Evolutionary conservation across 164 flowering plant species (phyloP), one percentile per base, ranked within the genome.

Genomic region (Houttuynia cordata): DNA sequence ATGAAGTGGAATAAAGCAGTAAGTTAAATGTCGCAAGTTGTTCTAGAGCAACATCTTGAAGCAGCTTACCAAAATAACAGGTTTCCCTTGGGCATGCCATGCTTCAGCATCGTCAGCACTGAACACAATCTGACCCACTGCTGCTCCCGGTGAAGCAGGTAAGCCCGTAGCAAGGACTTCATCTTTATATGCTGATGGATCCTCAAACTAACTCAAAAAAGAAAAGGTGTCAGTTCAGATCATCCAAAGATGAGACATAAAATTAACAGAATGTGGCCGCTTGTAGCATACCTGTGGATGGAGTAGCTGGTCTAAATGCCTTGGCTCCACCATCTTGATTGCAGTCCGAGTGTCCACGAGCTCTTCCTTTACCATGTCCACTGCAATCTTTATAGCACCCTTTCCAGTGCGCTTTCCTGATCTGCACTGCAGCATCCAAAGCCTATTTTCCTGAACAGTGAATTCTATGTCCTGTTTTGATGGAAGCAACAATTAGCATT

Each of bases 101-200:
- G 70, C 73, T 83, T 94, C 99, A 37, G 99, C 99, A 78, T 90
- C 95, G 18, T 86, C 95, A 57, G 96, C 83, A 62, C 70, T 79
- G 70, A 90, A 90, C 51, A 94, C 96, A 61, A 94, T 71, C 76
- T 88, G 96, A 54, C 99, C 99, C 7, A 94, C 84, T 42, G 99
- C 99, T 19, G 99, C 99, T 66, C 99, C 99, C 3, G 99, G 99
- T 47, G 99, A 94, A 65, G 99, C 99, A 53, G 97, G 99, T 77
- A 94, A 77, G 49, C 99, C 99, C 24, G 65, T 79, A 19, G 96
- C 95, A 53, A 94, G 64, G 67, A 90, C 96, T 64, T 77, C 63
- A 59, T 81, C 85, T 74, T 85, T 88, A 75, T 90, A 94, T 22
- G 83, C 73, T 34, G 88, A 76, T 56, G 92, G 86, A 75, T 88